Percentiles rank a stretch among this genome's conserved stretches.
Conservation (phyloP, 805 yeast species). For the Yarrowia sp. region DNA sequence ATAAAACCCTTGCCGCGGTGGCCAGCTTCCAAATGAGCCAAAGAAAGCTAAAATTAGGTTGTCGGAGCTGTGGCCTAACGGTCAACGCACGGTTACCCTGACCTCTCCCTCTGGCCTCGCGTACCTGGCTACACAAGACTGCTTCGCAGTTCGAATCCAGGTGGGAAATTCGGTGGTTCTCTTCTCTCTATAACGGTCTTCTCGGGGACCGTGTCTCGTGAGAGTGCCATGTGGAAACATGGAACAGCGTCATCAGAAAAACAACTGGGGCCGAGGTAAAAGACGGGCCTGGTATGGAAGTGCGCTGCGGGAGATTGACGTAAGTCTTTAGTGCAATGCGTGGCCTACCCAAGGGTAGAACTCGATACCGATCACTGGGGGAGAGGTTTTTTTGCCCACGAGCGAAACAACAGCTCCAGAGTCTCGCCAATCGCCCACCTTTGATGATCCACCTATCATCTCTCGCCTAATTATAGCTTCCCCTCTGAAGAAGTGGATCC, state of each 20-base stretch:
- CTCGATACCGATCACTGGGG: conserved; percentile 41
- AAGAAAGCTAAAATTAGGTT: neutral
- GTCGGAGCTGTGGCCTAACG: conserved; percentile 21
- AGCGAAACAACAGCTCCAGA: too few relatives aligned
- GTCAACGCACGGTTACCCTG: conserved; percentile 29
- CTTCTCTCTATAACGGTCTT: conserved; percentile 32
- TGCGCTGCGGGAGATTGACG: conserved; percentile 40
- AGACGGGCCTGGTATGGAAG: conserved; percentile 36
- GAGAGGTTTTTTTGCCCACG: conserved; percentile 22
- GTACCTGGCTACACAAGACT: conserved; percentile 39
- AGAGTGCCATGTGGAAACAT: conserved; percentile 39
- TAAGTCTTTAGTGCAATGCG: conserved; percentile 40
- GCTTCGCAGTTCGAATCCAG: conserved; percentile 31
- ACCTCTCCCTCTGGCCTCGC: conserved; percentile 40
- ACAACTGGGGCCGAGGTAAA: conserved; percentile 19
- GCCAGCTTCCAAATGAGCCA: neutral
- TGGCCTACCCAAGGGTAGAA: conserved; percentile 35
- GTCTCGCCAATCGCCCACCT: too few relatives aligned
- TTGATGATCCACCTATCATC: too few relatives aligned
- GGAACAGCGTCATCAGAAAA: conserved; percentile 40
- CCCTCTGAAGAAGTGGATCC: too few relatives aligned
- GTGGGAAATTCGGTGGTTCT: conserved; percentile 41
- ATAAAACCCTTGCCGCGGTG: neutral
- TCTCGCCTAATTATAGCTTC: too few relatives aligned
- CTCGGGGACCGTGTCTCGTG: conserved; percentile 23